Evolutionary conservation across 768 basidiomycete species (phyloP).

Genomic region (Kwoniella shandongensis): DNA sequence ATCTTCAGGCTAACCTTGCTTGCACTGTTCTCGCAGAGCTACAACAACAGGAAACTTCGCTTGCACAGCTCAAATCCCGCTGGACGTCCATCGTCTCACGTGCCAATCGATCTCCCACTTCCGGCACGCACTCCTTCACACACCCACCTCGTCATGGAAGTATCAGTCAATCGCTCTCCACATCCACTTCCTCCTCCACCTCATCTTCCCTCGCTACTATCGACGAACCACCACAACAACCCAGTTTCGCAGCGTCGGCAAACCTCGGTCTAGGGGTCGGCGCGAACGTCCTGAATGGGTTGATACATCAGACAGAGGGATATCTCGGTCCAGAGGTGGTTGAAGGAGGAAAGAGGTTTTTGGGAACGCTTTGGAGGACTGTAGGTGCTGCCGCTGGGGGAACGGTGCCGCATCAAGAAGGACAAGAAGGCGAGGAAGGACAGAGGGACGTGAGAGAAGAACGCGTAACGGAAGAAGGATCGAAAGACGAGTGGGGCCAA

Average conservation of each 20-base stretch:
- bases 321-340: conserved; percentile 24
- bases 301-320: conserved; percentile 21
- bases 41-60: conserved; percentile 33
- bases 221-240: conserved; percentile 4
- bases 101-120: conserved; percentile 16
- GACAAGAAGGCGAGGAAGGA: not conserved
- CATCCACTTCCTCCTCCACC: conserved; percentile 27
- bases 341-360: conserved; percentile 40
- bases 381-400: conserved; percentile 44
- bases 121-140: not conserved
- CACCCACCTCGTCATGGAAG: conserved; percentile 2
- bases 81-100: conserved; percentile 44
- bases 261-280: not conserved
- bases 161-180: conserved; percentile 17
- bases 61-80: conserved; percentile 33
- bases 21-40: conserved; percentile 28
- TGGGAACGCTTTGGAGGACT: conserved; percentile 40
- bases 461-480: not conserved
- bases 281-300: conserved; percentile 3
- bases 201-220: conserved; percentile 20
- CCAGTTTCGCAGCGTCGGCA: not conserved
- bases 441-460: not conserved
- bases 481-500: conserved; percentile 6
- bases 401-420: conserved; percentile 30
- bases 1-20: not conserved